These are phyloP conservation scores for Phialophora verrucosa DNA, from an alignment of 2,329 filamentous ascomycete genomes.

Conservation along the genomic window DNA sequence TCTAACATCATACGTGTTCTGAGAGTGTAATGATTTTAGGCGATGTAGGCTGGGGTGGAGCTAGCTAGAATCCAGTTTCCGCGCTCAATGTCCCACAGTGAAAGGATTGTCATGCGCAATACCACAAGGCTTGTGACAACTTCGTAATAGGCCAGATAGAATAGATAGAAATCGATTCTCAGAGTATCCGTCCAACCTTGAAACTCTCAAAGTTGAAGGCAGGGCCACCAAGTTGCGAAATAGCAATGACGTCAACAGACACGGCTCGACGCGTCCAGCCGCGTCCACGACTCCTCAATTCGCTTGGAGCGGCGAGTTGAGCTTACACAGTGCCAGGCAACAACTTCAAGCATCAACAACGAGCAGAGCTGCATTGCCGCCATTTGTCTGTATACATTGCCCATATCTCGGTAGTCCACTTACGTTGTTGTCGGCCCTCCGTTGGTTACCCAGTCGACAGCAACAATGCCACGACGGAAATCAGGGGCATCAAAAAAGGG, in stretches of 20 bases:
- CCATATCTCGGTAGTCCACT: background rate
- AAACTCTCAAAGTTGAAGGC: background rate
- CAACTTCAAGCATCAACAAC: background rate
- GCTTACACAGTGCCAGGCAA: background rate
- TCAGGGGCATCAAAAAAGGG: slow-evolving; percentile 22
- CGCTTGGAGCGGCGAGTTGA: background rate
- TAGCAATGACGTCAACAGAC: background rate
- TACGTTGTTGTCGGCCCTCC: background rate
- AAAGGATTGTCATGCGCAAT: background rate
- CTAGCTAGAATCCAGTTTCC: background rate
- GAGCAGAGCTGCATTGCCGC: background rate
- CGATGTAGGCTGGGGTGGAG: background rate
- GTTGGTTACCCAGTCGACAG: background rate
- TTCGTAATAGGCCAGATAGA: background rate
- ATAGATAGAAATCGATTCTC: background rate
- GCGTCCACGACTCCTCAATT: background rate
- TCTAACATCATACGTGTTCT: background rate
- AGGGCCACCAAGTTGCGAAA: background rate
- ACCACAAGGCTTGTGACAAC: background rate
- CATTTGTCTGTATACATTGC: background rate
- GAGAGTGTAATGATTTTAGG: background rate
- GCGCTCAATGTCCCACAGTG: background rate
- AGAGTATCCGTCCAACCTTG: background rate
- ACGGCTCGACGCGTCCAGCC: background rate
- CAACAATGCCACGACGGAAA: slow-evolving; percentile 28